Base-by-base conservation (phyloP, 805 yeast genomes). In the Ogataea allantospora region DNA sequence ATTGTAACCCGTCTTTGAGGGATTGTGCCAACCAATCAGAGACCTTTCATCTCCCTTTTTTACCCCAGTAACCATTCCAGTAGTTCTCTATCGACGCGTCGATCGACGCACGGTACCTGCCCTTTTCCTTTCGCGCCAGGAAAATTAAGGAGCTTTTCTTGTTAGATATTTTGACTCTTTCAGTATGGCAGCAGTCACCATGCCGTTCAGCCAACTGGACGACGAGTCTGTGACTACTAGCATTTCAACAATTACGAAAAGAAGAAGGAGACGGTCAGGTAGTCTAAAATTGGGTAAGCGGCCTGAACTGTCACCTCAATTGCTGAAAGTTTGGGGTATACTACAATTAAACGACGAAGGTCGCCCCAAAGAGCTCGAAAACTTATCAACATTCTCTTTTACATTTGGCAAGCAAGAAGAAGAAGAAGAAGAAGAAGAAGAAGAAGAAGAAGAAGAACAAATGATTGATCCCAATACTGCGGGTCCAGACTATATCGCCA, bases 211-310 rank as follows among this genome's bases (percentile, higher is more conserved):
- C 13, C 36, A 34, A 14, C 17, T 27, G 7, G 47, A 46, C 28
- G 41, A 42, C 20, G 24, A 25, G n/a, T 46, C 50, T 11, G 30
- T 44, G 14, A 32, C 42, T 17, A 42, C 37, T 34, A 51, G 48
- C n/a, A 12, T 38, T 5, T 47, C 48, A 5, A 44, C 52, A 3
- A 29, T 32, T 3, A 37, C 44, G 13, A 45, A 25, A 27, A 31
- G 43, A 28, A 33, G 47, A 21, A 39, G 41, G 28, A 38, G 48
- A 31, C 36, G 47, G 19, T 43, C 38, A 5, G 50, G 53, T 12
- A 48, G 53, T 24, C 37, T 48, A 13, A 28, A 44, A 22, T 38
- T 48, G 18, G 35, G 37, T 10, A 43, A 38, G 23, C 38, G 26
- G 16, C 32, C 24, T 18, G 25, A 27, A 20, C 30, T 31, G 5